Conservation (phyloP, 805 yeast species). For the Hyphopichia homilentoma region DNA sequence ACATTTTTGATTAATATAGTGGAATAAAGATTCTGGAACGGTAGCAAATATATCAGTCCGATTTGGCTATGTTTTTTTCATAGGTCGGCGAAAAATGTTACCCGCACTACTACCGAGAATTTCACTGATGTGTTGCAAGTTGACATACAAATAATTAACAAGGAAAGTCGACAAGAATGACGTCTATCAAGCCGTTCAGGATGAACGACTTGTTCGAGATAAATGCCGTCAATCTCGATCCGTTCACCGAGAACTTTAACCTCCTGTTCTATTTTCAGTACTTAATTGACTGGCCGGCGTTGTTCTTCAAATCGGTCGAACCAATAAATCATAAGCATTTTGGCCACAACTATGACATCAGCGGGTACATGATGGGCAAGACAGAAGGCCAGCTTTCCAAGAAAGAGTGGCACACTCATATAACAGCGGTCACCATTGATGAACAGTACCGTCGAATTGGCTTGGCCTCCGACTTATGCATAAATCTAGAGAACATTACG, state of each 20-base stretch:
- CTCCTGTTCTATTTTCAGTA: slow-evolving; percentile 81
- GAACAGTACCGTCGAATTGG: slow-evolving; percentile 82
- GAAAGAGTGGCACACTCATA: slow-evolving; percentile 93
- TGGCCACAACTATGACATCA: slow-evolving; percentile 22
- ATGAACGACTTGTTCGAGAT: slow-evolving; percentile 77
- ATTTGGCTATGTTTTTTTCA: too few relatives aligned
- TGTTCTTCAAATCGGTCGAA: slow-evolving; percentile 74
- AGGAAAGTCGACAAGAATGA: too few relatives aligned
- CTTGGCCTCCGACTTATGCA: slow-evolving; percentile 75
- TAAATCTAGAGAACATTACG: slow-evolving; percentile 67
- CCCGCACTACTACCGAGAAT: too few relatives aligned
- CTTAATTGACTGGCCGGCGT: slow-evolving; percentile 79
- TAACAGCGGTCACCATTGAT: slow-evolving; percentile 91
- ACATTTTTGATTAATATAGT: slow-evolving; percentile 22
- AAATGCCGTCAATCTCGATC: slow-evolving; percentile 79
- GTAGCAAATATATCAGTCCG: too few relatives aligned
- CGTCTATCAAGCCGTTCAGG: slow-evolving; percentile 82
- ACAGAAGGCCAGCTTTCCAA: slow-evolving; percentile 71
- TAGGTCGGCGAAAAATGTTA: too few relatives aligned
- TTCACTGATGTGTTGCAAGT: too few relatives aligned
- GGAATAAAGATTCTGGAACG: too few relatives aligned
- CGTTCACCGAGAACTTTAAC: slow-evolving; percentile 88
- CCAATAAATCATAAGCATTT: slow-evolving; percentile 13
- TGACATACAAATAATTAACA: too few relatives aligned
- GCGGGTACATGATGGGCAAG: slow-evolving; percentile 94